These are phyloP conservation scores for Kluyveromyces aestuarii DNA, from an alignment of 805 yeast species.

Conservation along the genomic window DNA sequence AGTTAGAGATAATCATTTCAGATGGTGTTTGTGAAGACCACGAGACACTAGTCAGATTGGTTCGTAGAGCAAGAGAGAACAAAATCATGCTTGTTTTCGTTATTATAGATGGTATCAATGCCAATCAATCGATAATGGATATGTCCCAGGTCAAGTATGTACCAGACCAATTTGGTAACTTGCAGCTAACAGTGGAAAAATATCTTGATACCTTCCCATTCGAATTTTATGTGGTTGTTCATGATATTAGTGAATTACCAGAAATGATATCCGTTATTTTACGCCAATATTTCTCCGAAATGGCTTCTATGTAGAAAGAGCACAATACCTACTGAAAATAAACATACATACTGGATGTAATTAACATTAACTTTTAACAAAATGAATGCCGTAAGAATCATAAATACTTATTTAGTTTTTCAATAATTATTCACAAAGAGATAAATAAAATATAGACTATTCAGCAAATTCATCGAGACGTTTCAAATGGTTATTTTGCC, in stretches of 20 bases:
- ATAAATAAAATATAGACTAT: too few relatives aligned
- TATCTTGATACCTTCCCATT: constrained; percentile 94
- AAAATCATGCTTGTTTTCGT: constrained; percentile 93
- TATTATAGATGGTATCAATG: constrained; percentile 79
- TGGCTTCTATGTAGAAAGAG: constrained; percentile 31
- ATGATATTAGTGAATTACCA: constrained; percentile 82
- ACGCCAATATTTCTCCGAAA: constrained; percentile 83
- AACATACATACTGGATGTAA: neutral
- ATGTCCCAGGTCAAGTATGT: constrained; percentile 87
- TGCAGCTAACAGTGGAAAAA: constrained; percentile 66
- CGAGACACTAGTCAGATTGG: constrained; percentile 68
- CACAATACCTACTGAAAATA: neutral
- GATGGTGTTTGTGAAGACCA: constrained; percentile 99
- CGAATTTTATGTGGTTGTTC: constrained; percentile 91
- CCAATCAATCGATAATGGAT: constrained; percentile 80
- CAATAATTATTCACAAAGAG: too few relatives aligned
- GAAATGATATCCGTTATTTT: constrained; percentile 81
- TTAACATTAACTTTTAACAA: neutral
- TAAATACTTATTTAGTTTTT: too few relatives aligned
- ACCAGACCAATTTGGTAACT: constrained; percentile 59
- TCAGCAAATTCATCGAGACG: too few relatives aligned
- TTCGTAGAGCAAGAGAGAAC: constrained; percentile 85
- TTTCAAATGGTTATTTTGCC: too few relatives aligned
- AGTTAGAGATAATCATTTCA: constrained; percentile 81
- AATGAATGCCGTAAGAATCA: neutral